Percentiles rank a stretch among this genome's conserved stretches.
Evolutionary conservation across 805 yeast genomes (phyloP).

Genomic region (Yarrowia sp.): DNA sequence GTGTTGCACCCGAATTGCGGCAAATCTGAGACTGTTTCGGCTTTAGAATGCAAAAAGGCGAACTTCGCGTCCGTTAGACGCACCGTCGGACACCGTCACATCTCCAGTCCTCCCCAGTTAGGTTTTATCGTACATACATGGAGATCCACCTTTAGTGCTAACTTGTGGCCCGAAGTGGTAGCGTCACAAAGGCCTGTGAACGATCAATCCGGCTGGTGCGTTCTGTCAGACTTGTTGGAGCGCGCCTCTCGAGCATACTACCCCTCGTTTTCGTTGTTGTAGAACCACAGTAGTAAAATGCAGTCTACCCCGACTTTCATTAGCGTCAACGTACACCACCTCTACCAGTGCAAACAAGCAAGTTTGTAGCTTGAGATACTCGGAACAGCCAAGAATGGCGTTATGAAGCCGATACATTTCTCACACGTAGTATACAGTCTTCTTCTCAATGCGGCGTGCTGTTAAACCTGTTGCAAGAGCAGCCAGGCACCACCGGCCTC

Average conservation of each 20-base stretch:
- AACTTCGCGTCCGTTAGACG: not conserved
- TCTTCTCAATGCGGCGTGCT: not conserved
- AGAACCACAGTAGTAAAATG: not conserved
- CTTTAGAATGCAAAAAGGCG: not conserved
- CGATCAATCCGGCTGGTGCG: constrained; percentile 18
- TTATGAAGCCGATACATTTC: not conserved
- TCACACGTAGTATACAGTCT: not conserved
- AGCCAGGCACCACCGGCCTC: not conserved
- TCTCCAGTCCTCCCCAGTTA: not conserved
- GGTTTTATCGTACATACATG: constrained; percentile 19
- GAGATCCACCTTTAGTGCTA: constrained; percentile 28
- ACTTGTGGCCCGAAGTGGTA: constrained; percentile 7
- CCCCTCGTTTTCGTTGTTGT: constrained; percentile 5
- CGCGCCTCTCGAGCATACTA: constrained; percentile 17
- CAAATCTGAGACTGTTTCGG: constrained; percentile 5
- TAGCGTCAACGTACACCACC: not conserved
- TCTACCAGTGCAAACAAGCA: not conserved
- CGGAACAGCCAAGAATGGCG: not conserved
- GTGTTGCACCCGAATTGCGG: too few relatives aligned
- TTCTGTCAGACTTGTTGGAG: not conserved
- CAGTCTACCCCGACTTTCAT: constrained; percentile 16
- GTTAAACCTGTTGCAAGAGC: not conserved
- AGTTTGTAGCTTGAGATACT: not conserved
- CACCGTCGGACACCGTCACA: not conserved
- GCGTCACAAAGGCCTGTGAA: not conserved